phyloP scores from a whole-genome alignment of 2,329 filamentous ascomycete species.

The Madurella mycetomatis region DNA sequence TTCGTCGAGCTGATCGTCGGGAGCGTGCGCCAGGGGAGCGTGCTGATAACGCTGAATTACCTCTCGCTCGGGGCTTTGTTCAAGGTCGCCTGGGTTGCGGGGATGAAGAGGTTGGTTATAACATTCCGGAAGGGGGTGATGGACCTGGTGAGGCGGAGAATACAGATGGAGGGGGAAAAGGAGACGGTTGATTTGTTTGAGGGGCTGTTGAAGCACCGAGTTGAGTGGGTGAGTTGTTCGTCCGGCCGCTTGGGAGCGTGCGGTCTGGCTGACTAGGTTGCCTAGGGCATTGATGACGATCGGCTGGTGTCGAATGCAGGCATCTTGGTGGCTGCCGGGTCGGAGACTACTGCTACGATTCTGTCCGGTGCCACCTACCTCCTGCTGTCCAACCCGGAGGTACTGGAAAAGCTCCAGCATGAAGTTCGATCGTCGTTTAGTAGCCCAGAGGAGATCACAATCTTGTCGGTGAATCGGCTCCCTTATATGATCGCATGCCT shows the following conservation, averaged over 20 bases:
- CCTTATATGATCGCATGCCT: slow-evolving; percentile 37
- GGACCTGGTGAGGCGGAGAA: slow-evolving; percentile 13
- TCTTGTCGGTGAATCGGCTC: slow-evolving; percentile 28
- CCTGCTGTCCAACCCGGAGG: slow-evolving; percentile 30
- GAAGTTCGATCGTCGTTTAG: slow-evolving; percentile 38
- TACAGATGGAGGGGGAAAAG: slow-evolving; percentile 4
- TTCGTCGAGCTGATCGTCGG: slow-evolving; percentile 18
- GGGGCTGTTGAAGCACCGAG: slow-evolving; percentile 14
- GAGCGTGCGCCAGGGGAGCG: slow-evolving; percentile 1
- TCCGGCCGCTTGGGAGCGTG: too few species aligned
- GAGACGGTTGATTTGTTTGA: slow-evolving; percentile 20
- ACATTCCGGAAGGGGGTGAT: not conserved
- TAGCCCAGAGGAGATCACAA: slow-evolving; percentile 35
- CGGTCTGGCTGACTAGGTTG: too few species aligned
- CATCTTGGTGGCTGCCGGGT: slow-evolving; percentile 20
- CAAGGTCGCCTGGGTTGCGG: not conserved
- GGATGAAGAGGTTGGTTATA: not conserved
- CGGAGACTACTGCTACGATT: slow-evolving; percentile 25
- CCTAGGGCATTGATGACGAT: not conserved
- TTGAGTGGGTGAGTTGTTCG: slow-evolving; percentile 15
- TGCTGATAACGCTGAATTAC: slow-evolving; percentile 3
- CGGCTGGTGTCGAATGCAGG: slow-evolving; percentile 9
- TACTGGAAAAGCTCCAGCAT: slow-evolving; percentile 29
- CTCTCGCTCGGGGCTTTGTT: slow-evolving; percentile 5
- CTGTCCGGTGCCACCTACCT: slow-evolving; percentile 27